Evolutionary conservation across 352 stramenopile genomes (phyloP).

Genomic region (Plasmopara muralis): DNA sequence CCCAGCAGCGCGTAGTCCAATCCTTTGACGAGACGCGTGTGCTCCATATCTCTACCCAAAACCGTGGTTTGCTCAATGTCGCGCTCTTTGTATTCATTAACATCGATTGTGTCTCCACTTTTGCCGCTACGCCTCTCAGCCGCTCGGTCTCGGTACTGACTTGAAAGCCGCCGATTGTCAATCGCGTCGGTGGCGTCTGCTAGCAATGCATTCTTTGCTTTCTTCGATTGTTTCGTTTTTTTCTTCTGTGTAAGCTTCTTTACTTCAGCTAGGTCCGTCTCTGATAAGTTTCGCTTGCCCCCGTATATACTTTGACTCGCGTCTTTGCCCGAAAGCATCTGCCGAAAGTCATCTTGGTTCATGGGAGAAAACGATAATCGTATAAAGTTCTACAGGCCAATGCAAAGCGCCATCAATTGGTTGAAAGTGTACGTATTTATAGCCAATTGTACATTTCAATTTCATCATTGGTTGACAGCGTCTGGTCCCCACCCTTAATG

Average conservation of each 20-base stretch:
- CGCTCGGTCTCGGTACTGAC: conserved; percentile 56
- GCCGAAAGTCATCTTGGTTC: conserved; percentile 77
- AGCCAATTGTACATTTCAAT: conserved; percentile 6
- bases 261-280: conserved; percentile 39
- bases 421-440: conserved; percentile 4
- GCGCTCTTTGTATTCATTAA: conserved; percentile 43
- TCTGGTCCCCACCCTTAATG: conserved; percentile 14
- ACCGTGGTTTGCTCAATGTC: conserved; percentile 80
- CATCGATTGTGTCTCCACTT: conserved; percentile 37
- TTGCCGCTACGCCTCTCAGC: conserved; percentile 46
- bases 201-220: conserved; percentile 20
- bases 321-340: conserved; percentile 32
- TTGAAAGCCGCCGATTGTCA: not conserved
- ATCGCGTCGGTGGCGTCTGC: not conserved
- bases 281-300: conserved; percentile 52
- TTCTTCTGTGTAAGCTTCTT: conserved; percentile 55
- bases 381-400: no score
- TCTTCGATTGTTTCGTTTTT: conserved; percentile 49
- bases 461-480: conserved; percentile 28
- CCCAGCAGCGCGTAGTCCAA: conserved; percentile 84
- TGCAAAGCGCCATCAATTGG: no score
- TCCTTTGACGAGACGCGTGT: conserved; percentile 86
- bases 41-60: conserved; percentile 69
- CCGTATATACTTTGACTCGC: conserved; percentile 23
- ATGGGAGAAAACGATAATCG: conserved; percentile 17